Base-by-base conservation (phyloP, 345 rosid species). In the Gossypium sturtianum region DNA sequence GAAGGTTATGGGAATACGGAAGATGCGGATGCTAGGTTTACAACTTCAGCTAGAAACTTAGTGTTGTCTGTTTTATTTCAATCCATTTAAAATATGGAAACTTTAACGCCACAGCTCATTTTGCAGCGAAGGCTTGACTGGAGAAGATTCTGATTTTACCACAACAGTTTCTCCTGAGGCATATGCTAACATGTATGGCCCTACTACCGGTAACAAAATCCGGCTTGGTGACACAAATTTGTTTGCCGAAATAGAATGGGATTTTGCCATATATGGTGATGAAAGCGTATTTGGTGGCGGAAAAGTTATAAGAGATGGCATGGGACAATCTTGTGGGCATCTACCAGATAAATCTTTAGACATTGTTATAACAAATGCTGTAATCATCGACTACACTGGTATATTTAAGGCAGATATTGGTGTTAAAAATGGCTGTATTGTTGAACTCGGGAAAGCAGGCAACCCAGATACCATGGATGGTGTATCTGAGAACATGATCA, bases 231-330 rank as follows among this genome's bases (percentile, higher is more conserved):
- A 94, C 81, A 94, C 97, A 3, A 84, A 92, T 77, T 86, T 94
- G 75, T 92, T 83, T 71, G 98, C 98, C 34, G 93, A 88, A 85
- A 87, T 94, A 6, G 98, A 94, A 86, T 81, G 76, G 65, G 98
- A 92, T 78, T 84, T 77, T 84, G 83, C 97, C n/a, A 70, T 80
- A 20, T 87, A 89, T 85, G 99, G 99, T 5, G 99, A 95, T 84
- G 99, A 95, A 85, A 90, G 99, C 41, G 87, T 95, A 57, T 95
- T 95, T 76, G 99, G 99, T 60, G 99, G 99, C 56, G 99, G 99
- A 76, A 93, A 95, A 86, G 99, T 95, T 76, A 76, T 95, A 77
- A 87, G 99, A 84, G 99, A 95, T 74, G 98, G 99, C 79, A 91
- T 93, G 98, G 99, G 99, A 61, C 99, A 95, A 80, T 82, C 90